Base-by-base conservation (phyloP, 2,329 filamentous ascomycete species). In the Coleophoma crateriformis region DNA sequence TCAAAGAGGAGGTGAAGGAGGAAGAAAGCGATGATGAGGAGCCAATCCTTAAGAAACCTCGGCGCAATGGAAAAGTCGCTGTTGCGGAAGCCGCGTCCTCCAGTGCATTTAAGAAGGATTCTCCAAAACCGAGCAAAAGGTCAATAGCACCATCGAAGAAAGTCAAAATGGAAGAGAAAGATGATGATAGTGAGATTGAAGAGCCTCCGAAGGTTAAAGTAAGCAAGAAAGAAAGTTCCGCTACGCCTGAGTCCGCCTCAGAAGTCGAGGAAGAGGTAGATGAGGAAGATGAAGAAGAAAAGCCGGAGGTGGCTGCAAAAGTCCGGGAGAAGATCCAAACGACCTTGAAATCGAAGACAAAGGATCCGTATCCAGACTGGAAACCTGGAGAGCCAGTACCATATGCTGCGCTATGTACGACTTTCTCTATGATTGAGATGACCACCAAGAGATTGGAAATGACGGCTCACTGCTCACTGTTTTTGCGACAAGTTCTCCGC, bases 351-450 rank as follows among this genome's bases (percentile, higher is more conserved):
- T 73, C 79, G 15, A 81, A 77, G 46, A 74, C 70, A 37, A 87
- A 90, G 57, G 87, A 95, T 61, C 84, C 87, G n/a, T 97, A 92
- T 68, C 91, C 91, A 1, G 92, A 99, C 68, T 99, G 94, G 94
- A 87, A 90, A 65, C 73, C 87, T 43, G 91, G 91, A 43, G 80
- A 87, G 44, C 89, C 92, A 11, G 91, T 96, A 1, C 94, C 94
- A 1, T 99, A 97, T 62, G 92, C 90, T 22, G 94, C 94, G 12
- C 78, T 99, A 7, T 97, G 94, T 68, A 90, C 84, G 11, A 97
- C 94, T 0, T 97, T 97, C 61, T 96, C 91, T 1, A 81, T 96
- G 33, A 85, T 97, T 47, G 94, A 99, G 70, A 84, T 96, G 76
- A 99, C 92, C 0, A 90, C 88, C 6, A 97, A 97, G 66, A 82